Base-by-base conservation (phyloP, 2,329 filamentous ascomycete genomes). In the Cercospora sp. region DNA sequence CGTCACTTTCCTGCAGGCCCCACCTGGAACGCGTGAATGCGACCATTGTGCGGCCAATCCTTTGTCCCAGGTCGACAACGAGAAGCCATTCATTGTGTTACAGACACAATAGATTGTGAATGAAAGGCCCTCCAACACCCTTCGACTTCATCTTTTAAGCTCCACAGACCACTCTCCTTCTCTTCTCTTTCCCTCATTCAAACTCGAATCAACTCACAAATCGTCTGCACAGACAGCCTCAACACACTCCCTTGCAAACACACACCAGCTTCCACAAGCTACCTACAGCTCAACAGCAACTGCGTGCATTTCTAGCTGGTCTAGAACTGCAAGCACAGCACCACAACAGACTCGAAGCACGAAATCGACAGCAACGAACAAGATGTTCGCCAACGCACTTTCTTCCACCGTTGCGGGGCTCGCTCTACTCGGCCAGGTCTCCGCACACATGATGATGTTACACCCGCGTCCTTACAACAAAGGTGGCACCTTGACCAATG, bases 401-500 rank as follows among this genome's bases (percentile, higher is more conserved):
- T 60, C 63, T 7, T n/a, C 62, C 28, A 63, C 65, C 61, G 10
- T 69, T 23, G 59, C 72, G 76, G 77, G 85, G 85, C 70, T 82
- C 55, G 61, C 63, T 36, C 64, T 75, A 30, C 42, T 61, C n/a
- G 39, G 64, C 39, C 31, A 86, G 60, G 86, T 84, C 74, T 85
- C 86, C 60, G 91, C 89, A 53, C 94, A 98, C 79, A 91, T 97
- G n/a, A n/a, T n/a, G n/a, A n/a, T n/a, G n/a, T n/a, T n/a, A n/a
- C n/a, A n/a, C n/a, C n/a, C n/a, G n/a, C n/a, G n/a, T n/a, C n/a
- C n/a, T n/a, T n/a, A n/a, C n/a, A n/a, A n/a, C n/a, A n/a, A n/a
- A n/a, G n/a, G n/a, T n/a, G n/a, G n/a, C n/a, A n/a, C n/a, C n/a
- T n/a, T n/a, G n/a, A n/a, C n/a, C n/a, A n/a, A n/a, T n/a, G n/a